Percentiles rank a stretch among this genome's conserved stretches.
phyloP scores from a whole-genome alignment of 148 eudicot species.

The Fagopyrum tataricum region DNA sequence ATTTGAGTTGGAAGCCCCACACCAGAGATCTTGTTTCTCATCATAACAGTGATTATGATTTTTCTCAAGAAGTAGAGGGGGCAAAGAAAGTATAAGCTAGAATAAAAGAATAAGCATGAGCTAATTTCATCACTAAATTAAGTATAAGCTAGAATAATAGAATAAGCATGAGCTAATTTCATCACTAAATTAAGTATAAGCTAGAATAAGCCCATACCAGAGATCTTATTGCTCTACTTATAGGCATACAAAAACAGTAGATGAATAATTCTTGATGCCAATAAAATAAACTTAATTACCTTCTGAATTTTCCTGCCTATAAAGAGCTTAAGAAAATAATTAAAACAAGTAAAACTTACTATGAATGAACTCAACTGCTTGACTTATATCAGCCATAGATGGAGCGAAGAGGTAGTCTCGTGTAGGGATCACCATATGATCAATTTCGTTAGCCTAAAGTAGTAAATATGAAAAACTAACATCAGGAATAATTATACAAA shows the following conservation, averaged over 20 bases:
- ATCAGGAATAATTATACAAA: not conserved
- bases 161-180: not conserved
- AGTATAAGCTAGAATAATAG: not conserved
- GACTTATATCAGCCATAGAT: conserved; percentile 52
- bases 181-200: not conserved
- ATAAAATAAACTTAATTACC: not conserved
- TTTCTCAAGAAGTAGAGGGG: not conserved
- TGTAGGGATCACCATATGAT: conserved; percentile 85
- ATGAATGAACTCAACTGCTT: conserved; percentile 82
- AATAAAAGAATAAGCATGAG: not conserved
- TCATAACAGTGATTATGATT: not conserved
- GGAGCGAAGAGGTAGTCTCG: conserved; percentile 94
- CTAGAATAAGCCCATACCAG: not conserved
- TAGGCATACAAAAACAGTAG: not conserved
- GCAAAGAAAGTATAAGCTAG: not conserved
- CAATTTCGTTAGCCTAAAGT: conserved; percentile 62
- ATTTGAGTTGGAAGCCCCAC: not conserved
- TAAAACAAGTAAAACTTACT: conserved; percentile 24
- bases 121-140: not conserved
- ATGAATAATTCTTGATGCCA: not conserved
- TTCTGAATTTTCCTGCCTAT: not conserved
- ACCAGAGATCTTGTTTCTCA: not conserved
- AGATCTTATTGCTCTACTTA: not conserved
- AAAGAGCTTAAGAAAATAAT: not conserved
- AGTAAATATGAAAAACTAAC: not conserved